Conservation (phyloP, 2,329 filamentous ascomycete species). For the Polychaeton citri region DNA sequence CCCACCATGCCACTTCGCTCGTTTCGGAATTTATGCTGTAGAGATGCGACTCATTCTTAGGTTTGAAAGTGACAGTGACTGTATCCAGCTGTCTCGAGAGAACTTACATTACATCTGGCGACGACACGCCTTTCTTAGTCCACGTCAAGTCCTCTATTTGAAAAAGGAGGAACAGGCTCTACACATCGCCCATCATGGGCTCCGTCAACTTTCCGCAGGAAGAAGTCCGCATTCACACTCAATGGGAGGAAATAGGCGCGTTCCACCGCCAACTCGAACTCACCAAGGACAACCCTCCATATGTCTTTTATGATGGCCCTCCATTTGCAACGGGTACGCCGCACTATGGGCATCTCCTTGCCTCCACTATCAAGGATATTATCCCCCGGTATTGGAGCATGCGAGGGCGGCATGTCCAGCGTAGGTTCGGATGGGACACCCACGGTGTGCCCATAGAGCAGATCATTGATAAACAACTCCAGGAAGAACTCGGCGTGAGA, state of each 20-base stretch:
- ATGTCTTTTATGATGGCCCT: constrained; percentile 80
- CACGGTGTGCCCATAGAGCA: constrained; percentile 92
- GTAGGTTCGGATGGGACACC: constrained; percentile 90
- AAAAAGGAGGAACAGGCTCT: no score
- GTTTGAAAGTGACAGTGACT: no score
- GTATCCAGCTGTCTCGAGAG: no score
- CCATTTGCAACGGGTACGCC: constrained; percentile 44
- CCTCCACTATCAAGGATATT: constrained; percentile 94
- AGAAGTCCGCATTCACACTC: constrained; percentile 70
- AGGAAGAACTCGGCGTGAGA: constrained; percentile 56
- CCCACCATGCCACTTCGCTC: neutral
- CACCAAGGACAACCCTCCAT: constrained; percentile 66
- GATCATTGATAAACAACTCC: constrained; percentile 82
- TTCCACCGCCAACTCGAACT: constrained; percentile 82
- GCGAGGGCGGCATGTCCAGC: constrained; percentile 86
- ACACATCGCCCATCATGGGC: constrained; percentile 17
- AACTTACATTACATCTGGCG: neutral
- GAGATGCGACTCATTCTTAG: neutral
- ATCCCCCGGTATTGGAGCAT: constrained; percentile 96
- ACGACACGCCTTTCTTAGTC: no score
- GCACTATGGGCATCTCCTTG: constrained; percentile 65
- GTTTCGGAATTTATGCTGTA: no score
- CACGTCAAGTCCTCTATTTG: no score
- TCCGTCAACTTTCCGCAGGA: constrained; percentile 74
- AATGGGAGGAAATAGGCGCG: constrained; percentile 85